Base-by-base conservation (phyloP, 2,329 filamentous ascomycete genomes). In the Nothophoma quercina region DNA sequence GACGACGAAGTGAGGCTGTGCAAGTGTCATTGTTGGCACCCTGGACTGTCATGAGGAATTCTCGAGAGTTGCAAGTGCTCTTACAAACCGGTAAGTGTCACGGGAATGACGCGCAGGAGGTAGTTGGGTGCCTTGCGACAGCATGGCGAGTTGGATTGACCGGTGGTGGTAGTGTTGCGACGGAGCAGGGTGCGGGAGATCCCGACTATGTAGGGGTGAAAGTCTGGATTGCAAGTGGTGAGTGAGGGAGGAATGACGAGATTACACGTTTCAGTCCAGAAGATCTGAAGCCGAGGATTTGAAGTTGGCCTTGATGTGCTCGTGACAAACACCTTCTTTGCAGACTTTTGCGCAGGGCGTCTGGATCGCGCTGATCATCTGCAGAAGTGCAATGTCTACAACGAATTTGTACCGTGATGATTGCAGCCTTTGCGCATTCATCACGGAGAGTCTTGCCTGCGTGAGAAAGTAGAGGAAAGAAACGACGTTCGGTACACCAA, bases 91-190 rank as follows among this genome's bases (percentile, higher is more conserved):
- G 44, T 41, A 41, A 35, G 4, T 32, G 32, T 43, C 26, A 38
- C 50, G 36, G 36, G 38, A 39, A 41, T 53, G 38, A 43, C 21
- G 26, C 32, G 43, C 38, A 48, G 33, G 12, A 22, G 10, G 7
- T 5, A 22, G 16, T 10, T 32, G 43, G 43, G 7, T 15, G 43
- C 43, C 50, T 43, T 53, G 50, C 43, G 28, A 53, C 43, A 22
- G 15, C 38, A 18, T 19, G 16, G 12, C 36, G 42, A 42, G 36
- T 12, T 10, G 9, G 28, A 9, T 18, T 23, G 38, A 15, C 36
- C 16, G 35, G 36, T 35, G 18, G 30, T 30, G 23, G 18, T 33
- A 10, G 22, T 13, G 16, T 33, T 32, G 36, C 35, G 19, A 47
- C 15, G 25, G 36, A 16, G 35, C 25, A 18, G 15, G 22, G 25